Conservation (phyloP, 2,329 filamentous ascomycete species). For the Trichoderma endophyticum region DNA sequence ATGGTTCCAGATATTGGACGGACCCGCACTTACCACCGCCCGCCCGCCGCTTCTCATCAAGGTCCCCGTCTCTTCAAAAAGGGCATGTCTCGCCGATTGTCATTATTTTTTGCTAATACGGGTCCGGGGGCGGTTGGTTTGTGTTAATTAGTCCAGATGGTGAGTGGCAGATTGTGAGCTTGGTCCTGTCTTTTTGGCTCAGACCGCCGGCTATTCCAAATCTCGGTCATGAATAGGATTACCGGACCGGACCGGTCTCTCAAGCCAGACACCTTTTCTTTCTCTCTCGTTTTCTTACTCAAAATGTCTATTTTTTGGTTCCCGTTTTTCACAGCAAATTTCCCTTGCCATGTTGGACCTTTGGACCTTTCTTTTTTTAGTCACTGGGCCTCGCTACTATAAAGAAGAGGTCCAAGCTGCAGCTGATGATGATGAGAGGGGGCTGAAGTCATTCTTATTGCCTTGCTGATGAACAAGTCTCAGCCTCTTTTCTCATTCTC, state of each 20-base stretch:
- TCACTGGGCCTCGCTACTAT: background rate
- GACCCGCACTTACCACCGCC: constrained; percentile 6
- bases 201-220: constrained; percentile 1
- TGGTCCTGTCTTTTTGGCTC: background rate
- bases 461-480: background rate
- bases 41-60: background rate
- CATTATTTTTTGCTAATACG: background rate
- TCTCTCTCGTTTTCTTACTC: background rate
- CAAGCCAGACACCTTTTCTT: background rate
- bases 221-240: background rate
- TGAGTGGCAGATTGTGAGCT: background rate
- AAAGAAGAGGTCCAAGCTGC: background rate
- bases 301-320: background rate
- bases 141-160: background rate
- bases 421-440: background rate
- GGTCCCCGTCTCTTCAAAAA: background rate
- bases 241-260: background rate
- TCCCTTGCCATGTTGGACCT: background rate
- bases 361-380: background rate
- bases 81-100: constrained; percentile 6
- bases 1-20: background rate
- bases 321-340: background rate
- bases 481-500: background rate
- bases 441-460: background rate
- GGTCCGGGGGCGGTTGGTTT: background rate